phyloP scores from a whole-genome alignment of 2,329 filamentous ascomycete genomes.

The Simplicillium sp. region DNA sequence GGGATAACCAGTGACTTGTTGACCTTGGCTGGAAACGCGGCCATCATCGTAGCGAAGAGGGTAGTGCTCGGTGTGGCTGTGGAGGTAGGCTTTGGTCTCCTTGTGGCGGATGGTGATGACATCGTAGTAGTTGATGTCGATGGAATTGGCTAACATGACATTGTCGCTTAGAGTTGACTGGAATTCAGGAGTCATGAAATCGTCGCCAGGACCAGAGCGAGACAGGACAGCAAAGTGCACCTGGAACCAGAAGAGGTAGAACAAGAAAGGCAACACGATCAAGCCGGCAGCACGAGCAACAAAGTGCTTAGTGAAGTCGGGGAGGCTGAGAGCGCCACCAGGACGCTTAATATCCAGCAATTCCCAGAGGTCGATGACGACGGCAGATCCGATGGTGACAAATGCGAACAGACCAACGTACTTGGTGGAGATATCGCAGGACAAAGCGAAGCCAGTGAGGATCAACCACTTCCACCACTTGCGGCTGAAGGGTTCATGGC shows the following conservation, averaged over 20 bases:
- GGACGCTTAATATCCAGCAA: slow-evolving; percentile 81
- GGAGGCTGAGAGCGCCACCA: slow-evolving; percentile 69
- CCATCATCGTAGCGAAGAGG: slow-evolving; percentile 95
- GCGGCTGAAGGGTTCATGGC: slow-evolving; percentile 77
- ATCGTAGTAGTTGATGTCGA: slow-evolving; percentile 86
- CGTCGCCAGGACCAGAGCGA: slow-evolving; percentile 86
- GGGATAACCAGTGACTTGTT: slow-evolving; percentile 96
- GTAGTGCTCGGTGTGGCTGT: slow-evolving; percentile 84
- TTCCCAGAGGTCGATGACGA: slow-evolving; percentile 91
- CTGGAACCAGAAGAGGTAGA: slow-evolving; percentile 99
- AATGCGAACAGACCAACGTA: slow-evolving; percentile 97
- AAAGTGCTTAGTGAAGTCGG: slow-evolving; percentile 83
- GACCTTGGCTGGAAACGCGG: slow-evolving; percentile 91
- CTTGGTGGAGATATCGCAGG: slow-evolving; percentile 97
- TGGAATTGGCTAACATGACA: slow-evolving; percentile 75
- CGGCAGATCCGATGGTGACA: slow-evolving; percentile 89
- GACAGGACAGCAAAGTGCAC: slow-evolving; percentile 89
- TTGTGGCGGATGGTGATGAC: slow-evolving; percentile 84
- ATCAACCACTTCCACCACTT: slow-evolving; percentile 99
- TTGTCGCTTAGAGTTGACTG: slow-evolving; percentile 97
- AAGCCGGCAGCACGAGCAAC: slow-evolving; percentile 76
- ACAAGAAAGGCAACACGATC: slow-evolving; percentile 86
- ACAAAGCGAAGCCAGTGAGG: slow-evolving; percentile 85
- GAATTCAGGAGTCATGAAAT: slow-evolving; percentile 98
- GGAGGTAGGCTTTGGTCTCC: slow-evolving; percentile 92